Evolutionary conservation across 2,329 filamentous ascomycete species (phyloP), one percentile per base, ranked within the genome.

Genomic region (Blastomyces silverae): DNA sequence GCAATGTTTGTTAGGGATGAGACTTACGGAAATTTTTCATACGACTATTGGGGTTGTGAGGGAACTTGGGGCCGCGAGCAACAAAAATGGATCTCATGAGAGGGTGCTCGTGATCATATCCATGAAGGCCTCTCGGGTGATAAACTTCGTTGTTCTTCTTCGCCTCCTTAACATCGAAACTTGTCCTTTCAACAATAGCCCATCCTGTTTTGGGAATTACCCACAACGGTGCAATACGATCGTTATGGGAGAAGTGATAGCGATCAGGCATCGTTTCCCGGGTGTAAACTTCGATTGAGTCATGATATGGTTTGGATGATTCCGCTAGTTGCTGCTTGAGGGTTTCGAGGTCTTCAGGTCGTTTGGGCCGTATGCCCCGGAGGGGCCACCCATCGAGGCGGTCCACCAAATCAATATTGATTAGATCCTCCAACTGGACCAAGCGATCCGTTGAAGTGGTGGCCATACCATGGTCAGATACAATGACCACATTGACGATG

Each of bases 391-490:
- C 94, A 70, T 99, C 94, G 34, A 87, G 89, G 73, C 94, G 91
- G 65, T 89, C 88, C 56, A 97, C 87, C 70, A 91, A 84, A 60
- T 79, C 80, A 6, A 89, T 82, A 73, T 97, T 91, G 58, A 97
- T 82, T 3, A 97, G 78, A 72, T 97, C 91, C 68, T 99, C 94
- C 2, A 97, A 81, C 76, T 97, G 94, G 34, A 97, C 84, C 57
- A 97, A 80, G 13, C 94, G 85, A 22, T 87, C 82, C 0, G 84
- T 85, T 66, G 92, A 90, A 0, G 94, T 97, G 0, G 92, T 96
- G 0, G 94, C 94, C 94, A 99, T 99, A 61, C 94, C 94, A 74
- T 99, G 94, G 74, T 99, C 94, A 0, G 92, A 97, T 2, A 99
- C 93, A n/a, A 99, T 84, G 44, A 99, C 87, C 8, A 99, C 84